Evolutionary conservation across 768 basidiomycete genomes (phyloP).

Genomic region (Dendrothele bispora): DNA sequence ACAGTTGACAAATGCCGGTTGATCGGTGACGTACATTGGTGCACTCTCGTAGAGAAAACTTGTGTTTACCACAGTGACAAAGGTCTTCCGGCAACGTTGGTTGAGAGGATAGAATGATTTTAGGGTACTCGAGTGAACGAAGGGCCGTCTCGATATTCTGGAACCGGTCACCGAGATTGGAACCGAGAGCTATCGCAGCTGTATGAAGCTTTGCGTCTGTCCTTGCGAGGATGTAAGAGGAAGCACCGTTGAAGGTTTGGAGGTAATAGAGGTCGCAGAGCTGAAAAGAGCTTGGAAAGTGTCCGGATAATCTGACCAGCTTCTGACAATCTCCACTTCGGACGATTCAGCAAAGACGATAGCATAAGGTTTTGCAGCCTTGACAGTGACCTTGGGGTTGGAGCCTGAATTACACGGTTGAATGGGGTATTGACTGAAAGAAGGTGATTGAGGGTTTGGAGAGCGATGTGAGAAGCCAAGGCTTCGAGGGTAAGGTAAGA

Average conservation of each 20-base stretch:
- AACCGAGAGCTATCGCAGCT: conserved; percentile 80
- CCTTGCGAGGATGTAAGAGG: not conserved
- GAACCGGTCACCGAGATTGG: conserved; percentile 88
- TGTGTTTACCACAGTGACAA: conserved; percentile 60
- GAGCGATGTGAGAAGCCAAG: conserved; percentile 57
- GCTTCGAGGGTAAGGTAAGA: conserved; percentile 69
- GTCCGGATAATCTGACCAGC: conserved; percentile 32
- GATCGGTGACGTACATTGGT: conserved; percentile 95
- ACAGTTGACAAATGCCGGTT: conserved; percentile 86
- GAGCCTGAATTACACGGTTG: conserved; percentile 1
- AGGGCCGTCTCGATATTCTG: conserved; percentile 80
- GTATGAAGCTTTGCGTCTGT: conserved; percentile 13
- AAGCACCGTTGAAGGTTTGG: not conserved
- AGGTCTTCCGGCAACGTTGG: conserved; percentile 22
- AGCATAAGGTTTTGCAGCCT: conserved; percentile 72
- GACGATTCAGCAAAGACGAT: conserved; percentile 66
- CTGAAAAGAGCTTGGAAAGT: conserved; percentile 8
- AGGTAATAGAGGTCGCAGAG: no score
- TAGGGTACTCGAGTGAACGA: conserved; percentile 57
- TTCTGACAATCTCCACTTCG: conserved; percentile 59
- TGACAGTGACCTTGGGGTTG: conserved; percentile 44
- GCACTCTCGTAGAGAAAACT: conserved; percentile 92
- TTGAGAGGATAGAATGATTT: conserved; percentile 1
- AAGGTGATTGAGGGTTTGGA: conserved; percentile 38
- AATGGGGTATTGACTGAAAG: conserved; percentile 8